These are phyloP conservation scores for Botrytis galanthina DNA, from an alignment of 2,329 filamentous ascomycete species.

Conservation along the genomic window DNA sequence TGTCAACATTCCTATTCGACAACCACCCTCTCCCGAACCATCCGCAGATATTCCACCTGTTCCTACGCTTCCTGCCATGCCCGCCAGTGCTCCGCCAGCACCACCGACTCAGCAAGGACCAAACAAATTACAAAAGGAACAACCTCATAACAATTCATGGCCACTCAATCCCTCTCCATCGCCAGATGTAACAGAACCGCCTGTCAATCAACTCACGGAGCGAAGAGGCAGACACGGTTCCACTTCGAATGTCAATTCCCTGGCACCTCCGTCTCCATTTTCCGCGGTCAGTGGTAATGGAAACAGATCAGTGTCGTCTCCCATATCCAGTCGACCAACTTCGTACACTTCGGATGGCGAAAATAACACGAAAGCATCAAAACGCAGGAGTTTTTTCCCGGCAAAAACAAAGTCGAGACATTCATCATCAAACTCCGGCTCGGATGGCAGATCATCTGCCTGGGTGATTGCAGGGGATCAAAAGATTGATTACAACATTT, in stretches of 20 bases:
- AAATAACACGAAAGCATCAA: background rate
- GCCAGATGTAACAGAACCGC: background rate
- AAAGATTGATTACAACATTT: slow-evolving; percentile 22
- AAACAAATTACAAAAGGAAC: slow-evolving; percentile 13
- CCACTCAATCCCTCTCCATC: slow-evolving; percentile 3
- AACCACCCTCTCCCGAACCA: background rate
- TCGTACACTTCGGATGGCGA: slow-evolving; percentile 19
- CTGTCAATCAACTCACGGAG: background rate
- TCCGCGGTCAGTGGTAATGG: background rate
- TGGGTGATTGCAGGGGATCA: slow-evolving; percentile 18
- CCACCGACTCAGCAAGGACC: background rate
- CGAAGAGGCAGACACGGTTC: slow-evolving; percentile 18
- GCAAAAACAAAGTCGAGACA: slow-evolving; percentile 9
- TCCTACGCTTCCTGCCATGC: slow-evolving; percentile 3
- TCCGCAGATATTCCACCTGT: slow-evolving; percentile 3
- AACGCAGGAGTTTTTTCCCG: slow-evolving; percentile 18
- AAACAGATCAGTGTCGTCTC: slow-evolving; percentile 19
- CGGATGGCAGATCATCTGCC: slow-evolving; percentile 16
- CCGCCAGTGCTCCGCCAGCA: background rate
- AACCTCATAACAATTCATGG: background rate
- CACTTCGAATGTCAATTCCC: slow-evolving; percentile 16
- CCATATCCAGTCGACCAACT: slow-evolving; percentile 13
- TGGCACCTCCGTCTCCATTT: slow-evolving; percentile 14
- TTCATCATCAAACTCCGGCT: slow-evolving; percentile 6
- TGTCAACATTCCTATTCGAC: background rate